Base-by-base conservation (phyloP, 805 yeast species). In the Cyberlindnera sargentensis region DNA sequence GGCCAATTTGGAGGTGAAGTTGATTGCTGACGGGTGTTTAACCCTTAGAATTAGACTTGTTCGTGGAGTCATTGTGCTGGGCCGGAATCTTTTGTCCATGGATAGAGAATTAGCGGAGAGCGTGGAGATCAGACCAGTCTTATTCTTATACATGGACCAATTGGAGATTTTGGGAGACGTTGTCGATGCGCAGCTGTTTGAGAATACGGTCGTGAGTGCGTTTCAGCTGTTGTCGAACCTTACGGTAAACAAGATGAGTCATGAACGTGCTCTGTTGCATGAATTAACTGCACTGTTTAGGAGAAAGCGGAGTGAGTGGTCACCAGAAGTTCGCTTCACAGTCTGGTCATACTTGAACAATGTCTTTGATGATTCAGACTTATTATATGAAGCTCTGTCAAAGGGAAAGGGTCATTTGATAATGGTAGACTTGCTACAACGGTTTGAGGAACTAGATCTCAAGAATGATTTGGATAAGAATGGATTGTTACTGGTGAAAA, bases 61-160 rank as follows among this genome's bases (percentile, higher is more conserved):
- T 3, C 62, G 82, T 51, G 84, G 80, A 2, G 49, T 69, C 1
- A 43, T 76, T 1, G 47, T 79, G n/a, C 43, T 78, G n/a, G 59
- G 69, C 28, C 60, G 84, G 46, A 78, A 76, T 50, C 48, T 75
- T 25, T 64, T 71, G 1, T 66, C 65, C 2, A 49, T 58, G 32
- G 61, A 63, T 33, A 60, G 63, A 29, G 53, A 46, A 4, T 41
- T 56, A 4, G 62, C 70, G 5, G 62, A 57, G 40, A 46, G 49
- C 1, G 31, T 58, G 6, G 37, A 39, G 4, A 34, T 53, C 3
- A 27, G 47, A 37, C 8, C 23, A 2, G 34, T 20, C 3, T 35
- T 43, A 2, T 45, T 50, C 30, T 3, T 25, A 10, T 31, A 37
- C 10, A 6, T 47, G 4, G 4, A 27, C 1, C n/a, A 31, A 20